A percentile compares a stretch with the other conserved stretches of the same genome.
phyloP scores from a whole-genome alignment of 257 asterid genomes.

The Fraxinus americana region DNA sequence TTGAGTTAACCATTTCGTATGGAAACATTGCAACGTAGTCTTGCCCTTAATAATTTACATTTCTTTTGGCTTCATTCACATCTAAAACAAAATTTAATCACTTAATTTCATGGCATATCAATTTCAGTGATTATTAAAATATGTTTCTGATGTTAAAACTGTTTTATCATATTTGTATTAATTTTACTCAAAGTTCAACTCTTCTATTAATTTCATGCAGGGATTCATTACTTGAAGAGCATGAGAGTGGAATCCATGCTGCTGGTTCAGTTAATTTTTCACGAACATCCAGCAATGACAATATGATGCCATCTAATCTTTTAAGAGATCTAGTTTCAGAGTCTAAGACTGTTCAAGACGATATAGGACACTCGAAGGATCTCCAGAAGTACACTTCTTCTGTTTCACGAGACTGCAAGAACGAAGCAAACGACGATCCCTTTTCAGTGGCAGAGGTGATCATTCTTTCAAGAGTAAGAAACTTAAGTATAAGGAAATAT shows the following conservation, averaged over 20 bases:
- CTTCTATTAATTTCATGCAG: conserved; percentile 32
- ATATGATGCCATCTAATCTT: conserved; percentile 29
- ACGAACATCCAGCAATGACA: conserved; percentile 27
- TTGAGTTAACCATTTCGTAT: background rate
- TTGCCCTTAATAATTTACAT: background rate
- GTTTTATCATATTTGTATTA: no score
- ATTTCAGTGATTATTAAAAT: conserved; percentile 4
- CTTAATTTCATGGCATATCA: conserved; percentile 10
- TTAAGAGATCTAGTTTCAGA: conserved; percentile 1
- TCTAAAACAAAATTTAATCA: background rate
- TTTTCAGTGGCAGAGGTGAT: conserved; percentile 35
- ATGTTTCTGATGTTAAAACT: background rate
- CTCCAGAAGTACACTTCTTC: conserved; percentile 5
- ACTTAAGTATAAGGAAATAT: no score
- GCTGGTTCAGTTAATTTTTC: conserved; percentile 26
- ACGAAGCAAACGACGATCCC: conserved; percentile 9
- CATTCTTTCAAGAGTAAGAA: background rate
- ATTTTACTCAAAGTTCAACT: background rate
- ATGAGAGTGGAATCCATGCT: conserved; percentile 25
- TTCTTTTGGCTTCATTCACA: conserved; percentile 15
- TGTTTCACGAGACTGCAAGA: conserved; percentile 6
- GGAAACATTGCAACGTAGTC: background rate
- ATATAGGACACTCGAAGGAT: background rate
- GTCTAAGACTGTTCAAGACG: conserved; percentile 20
- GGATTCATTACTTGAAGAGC: conserved; percentile 36